phyloP scores from a whole-genome alignment of 1,139 yeast species.

The Suhomyces chickasaworum region DNA sequence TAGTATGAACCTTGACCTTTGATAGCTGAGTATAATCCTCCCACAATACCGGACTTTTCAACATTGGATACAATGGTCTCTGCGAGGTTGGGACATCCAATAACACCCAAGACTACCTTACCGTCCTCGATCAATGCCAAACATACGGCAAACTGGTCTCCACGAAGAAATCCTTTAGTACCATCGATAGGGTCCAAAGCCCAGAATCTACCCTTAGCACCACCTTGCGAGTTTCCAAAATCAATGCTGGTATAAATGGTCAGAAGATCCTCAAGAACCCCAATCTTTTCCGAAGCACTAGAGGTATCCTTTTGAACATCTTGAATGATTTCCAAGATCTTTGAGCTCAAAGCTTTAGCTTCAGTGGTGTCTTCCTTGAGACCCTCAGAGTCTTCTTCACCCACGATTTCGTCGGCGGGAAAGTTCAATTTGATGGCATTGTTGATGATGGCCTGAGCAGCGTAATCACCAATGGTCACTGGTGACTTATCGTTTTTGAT shows the following conservation, averaged over 20 bases:
- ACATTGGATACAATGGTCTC: slow-evolving; percentile 47
- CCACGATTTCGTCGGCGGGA: slow-evolving; percentile 85
- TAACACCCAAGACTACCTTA: slow-evolving; percentile 81
- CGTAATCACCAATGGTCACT: slow-evolving; percentile 95
- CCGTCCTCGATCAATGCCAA: slow-evolving; percentile 87
- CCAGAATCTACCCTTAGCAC: slow-evolving; percentile 83
- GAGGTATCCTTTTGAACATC: slow-evolving; percentile 44
- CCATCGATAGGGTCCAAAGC: slow-evolving; percentile 98
- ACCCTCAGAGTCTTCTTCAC: slow-evolving; percentile 85
- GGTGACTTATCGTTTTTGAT: slow-evolving; percentile 91
- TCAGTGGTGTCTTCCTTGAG: slow-evolving; percentile 52
- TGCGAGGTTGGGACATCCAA: slow-evolving; percentile 93
- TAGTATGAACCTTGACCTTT: slow-evolving; percentile 73
- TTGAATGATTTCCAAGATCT: slow-evolving; percentile 52
- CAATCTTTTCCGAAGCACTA: slow-evolving; percentile 30
- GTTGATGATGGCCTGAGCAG: slow-evolving; percentile 91
- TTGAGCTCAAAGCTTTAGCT: slow-evolving; percentile 32
- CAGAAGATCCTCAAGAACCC: slow-evolving; percentile 45
- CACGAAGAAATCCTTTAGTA: slow-evolving; percentile 92
- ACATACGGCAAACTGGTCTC: slow-evolving; percentile 97
- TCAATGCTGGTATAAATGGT: slow-evolving; percentile 71
- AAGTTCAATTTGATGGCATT: slow-evolving; percentile 77
- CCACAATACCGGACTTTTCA: slow-evolving; percentile 44
- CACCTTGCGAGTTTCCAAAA: slow-evolving; percentile 77
- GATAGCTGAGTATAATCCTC: slow-evolving; percentile 79